Conservation (phyloP, 2,329 filamentous ascomycete species). For the Orbilia blumenaviensis region DNA sequence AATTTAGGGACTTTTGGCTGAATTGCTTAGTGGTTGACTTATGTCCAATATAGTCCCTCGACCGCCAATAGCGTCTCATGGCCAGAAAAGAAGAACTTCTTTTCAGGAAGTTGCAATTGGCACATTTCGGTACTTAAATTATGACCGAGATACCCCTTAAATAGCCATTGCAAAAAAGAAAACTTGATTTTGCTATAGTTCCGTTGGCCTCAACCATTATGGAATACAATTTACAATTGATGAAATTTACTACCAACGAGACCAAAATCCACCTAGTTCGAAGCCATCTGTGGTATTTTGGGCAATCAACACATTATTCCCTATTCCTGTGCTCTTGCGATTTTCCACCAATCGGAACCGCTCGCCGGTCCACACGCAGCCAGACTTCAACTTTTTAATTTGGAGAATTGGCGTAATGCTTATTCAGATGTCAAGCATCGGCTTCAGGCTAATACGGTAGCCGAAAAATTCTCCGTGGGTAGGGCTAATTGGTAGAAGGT, state of each 20-base stretch:
- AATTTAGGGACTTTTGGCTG: background rate
- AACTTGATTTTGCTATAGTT: too few relatives aligned
- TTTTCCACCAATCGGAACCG: slow-evolving; percentile 43
- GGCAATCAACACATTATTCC: slow-evolving; percentile 4
- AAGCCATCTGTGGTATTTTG: slow-evolving; percentile 27
- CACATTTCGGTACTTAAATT: too few relatives aligned
- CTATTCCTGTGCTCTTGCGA: background rate
- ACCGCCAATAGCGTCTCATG: too few relatives aligned
- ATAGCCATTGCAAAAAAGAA: too few relatives aligned
- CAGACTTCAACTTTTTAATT: background rate
- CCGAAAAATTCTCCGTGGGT: slow-evolving; percentile 24
- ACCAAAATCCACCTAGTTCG: too few relatives aligned
- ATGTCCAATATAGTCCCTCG: background rate
- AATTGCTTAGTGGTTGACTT: background rate
- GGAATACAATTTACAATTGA: too few relatives aligned
- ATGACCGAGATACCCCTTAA: too few relatives aligned
- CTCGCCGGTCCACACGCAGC: background rate
- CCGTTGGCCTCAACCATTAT: too few relatives aligned
- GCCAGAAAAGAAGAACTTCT: too few relatives aligned
- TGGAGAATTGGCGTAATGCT: background rate
- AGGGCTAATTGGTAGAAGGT: background rate
- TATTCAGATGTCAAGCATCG: background rate
- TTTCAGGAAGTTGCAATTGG: too few relatives aligned
- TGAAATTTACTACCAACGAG: too few relatives aligned
- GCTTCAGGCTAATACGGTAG: slow-evolving; percentile 17